Base-by-base conservation (phyloP, 768 basidiomycete genomes). In the Suillus luteus region DNA sequence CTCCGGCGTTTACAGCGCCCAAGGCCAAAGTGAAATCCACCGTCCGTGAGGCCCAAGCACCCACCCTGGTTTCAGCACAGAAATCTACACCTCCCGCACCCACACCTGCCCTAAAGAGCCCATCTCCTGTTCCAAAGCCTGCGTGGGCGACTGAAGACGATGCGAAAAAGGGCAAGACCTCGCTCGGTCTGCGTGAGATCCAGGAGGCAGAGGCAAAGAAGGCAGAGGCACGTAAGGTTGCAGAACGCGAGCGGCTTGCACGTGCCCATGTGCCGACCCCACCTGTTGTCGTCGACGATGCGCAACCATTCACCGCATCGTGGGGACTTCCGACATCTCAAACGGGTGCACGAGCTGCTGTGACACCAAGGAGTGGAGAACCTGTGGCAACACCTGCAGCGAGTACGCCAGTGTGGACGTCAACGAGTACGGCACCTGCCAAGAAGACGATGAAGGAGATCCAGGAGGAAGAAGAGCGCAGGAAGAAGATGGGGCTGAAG, bases 381-480 rank as follows among this genome's bases (percentile, higher is more conserved):
- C 65, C 69, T 9, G 65, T 62, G 10, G 59, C 37, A 9, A 65
- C 75, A 19, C 70, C 84, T 38, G 62, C 76, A 35, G 69, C 75
- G 37, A 59, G 75, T 24, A 60, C 71, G 11, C 83, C 86, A 17
- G 93, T 92, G 22, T 96, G 95, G 93, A 90, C 88, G 11, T 86
- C 82, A 69, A 78, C 84, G 17, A 77, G 76, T 31, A 88, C 87
- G 71, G 75, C 82, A 8, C 78, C 79, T 11, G 73, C 80, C 3
- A 96, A 94, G 82, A 97, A 95, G 82, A 92, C 93, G 2, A 90
- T 99, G 89, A 98, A 96, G 80, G 95, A 99, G 80, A 99, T 99
- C 46, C 93, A 96, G 72, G 96, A 99, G 76, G 97, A 99, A 70
- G 97, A 99, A 72, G 94, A 96, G 76, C 85, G 80, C 66, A 84